phyloP scores from a whole-genome alignment of 2,329 filamentous ascomycete species.

The Purpureocillium takamizusanense region DNA sequence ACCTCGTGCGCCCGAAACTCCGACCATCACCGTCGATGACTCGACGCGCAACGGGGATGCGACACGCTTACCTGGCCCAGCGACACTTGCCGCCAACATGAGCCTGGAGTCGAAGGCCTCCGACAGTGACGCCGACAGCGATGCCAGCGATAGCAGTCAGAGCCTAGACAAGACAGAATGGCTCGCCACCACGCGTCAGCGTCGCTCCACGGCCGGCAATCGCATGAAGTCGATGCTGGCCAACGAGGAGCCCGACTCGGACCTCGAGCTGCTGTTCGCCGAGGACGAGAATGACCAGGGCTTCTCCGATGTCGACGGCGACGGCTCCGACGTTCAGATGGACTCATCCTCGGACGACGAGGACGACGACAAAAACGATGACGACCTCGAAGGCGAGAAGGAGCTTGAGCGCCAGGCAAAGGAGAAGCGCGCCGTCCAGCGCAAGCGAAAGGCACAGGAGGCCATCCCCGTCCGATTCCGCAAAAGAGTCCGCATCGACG shows the following conservation, averaged over 20 bases:
- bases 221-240: conserved; percentile 72
- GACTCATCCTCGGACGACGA: conserved; percentile 80
- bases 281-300: conserved; percentile 62
- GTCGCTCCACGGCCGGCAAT: conserved; percentile 75
- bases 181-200: conserved; percentile 64
- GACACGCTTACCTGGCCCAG: background rate
- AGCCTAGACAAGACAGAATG: conserved; percentile 43
- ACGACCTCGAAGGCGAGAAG: conserved; percentile 80
- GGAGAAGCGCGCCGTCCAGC: conserved; percentile 53
- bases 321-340: conserved; percentile 70
- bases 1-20: too few relatives aligned
- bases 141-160: conserved; percentile 8
- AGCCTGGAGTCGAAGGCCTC: conserved; percentile 18
- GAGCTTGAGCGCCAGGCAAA: conserved; percentile 73
- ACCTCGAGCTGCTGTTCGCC: conserved; percentile 67
- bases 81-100: conserved; percentile 13
- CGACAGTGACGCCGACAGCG: conserved; percentile 21
- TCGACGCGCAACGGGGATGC: background rate
- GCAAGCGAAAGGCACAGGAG: conserved; percentile 76
- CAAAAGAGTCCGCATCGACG: conserved; percentile 69
- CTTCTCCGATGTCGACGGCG: conserved; percentile 60
- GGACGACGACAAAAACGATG: conserved; percentile 75
- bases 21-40: too few relatives aligned
- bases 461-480: conserved; percentile 61
- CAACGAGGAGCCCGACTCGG: conserved; percentile 60